Base-by-base conservation (phyloP, 2,329 filamentous ascomycete species). In the Aspergillus arachidicola region DNA sequence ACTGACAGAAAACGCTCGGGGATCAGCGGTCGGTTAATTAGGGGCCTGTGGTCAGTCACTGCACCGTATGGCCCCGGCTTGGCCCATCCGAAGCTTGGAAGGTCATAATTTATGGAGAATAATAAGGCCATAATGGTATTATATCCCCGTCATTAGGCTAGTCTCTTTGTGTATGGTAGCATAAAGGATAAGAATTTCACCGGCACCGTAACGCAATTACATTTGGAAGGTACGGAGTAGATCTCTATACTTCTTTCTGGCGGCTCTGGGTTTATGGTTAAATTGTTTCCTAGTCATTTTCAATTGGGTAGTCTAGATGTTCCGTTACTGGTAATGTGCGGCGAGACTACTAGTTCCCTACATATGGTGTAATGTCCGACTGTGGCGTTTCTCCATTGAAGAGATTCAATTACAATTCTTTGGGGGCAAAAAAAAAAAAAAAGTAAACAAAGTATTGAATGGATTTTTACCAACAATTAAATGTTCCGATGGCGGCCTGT, bases 1-100 rank as follows among this genome's bases (percentile, higher is more conserved):
- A 19, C 14, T 67, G 68, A 69, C 68, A 68, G 68, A 64, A 68
- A 68, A 67, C 69, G 69, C 64, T 69, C 63, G 56, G 59, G 56
- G 69, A 71, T 71, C 69, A 66, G 65, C 69, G 36, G 32, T 59
- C 60, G 54, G 58, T 38, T 64, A 50, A 41, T 48, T 50, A 26
- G n/a, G 36, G 36, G 26, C 36, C 16, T 45, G 43, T 23, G 51
- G 64, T 53, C 61, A 66, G 66, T 66, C 64, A 36, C 63, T 67
- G 61, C 65, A 48, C 12, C 21, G 21, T 32, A 51, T 21, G 48
- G 48, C 46, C 21, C 46, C 46, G 46, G 23, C 26, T 54, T 54
- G 51, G 32, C 32, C 34, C 21, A 55, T 55, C 32, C 21, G 51
- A 55, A 32, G 30, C 30, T 36, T 23, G 21, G 28, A 51, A n/a